Conservation (phyloP, 2,329 filamentous ascomycete species). For the Penicillium polonicum region DNA sequence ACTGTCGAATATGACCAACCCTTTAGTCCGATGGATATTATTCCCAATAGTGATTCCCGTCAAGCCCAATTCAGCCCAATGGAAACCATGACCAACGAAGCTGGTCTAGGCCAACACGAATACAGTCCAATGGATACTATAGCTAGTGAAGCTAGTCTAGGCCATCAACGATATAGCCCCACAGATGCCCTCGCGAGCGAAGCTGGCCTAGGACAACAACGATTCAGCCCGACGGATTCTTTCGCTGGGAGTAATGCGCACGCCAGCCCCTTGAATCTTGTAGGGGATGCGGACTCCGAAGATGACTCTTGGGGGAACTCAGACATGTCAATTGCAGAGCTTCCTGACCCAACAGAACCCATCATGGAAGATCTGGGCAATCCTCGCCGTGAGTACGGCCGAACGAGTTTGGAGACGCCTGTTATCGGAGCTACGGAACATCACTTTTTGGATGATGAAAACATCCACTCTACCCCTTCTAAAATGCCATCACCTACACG, state of each 20-base stretch:
- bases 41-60: constrained; percentile 28
- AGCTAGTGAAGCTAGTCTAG: constrained; percentile 7
- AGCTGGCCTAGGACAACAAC: constrained; percentile 13
- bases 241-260: constrained; percentile 20
- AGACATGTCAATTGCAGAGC: constrained; percentile 23
- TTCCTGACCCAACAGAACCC: constrained; percentile 20
- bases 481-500: constrained; percentile 36
- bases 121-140: constrained; percentile 14
- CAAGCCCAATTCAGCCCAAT: constrained; percentile 16
- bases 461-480: constrained; percentile 36
- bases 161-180: background rate
- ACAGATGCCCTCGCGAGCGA: background rate
- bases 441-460: constrained; percentile 27
- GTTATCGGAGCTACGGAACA: constrained; percentile 31
- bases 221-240: constrained; percentile 16
- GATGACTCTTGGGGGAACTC: constrained; percentile 26
- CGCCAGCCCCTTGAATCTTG: constrained; percentile 20
- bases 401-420: constrained; percentile 32
- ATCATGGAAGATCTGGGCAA: constrained; percentile 10
- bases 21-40: constrained; percentile 28
- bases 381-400: constrained; percentile 20
- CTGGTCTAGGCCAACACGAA: constrained; percentile 14
- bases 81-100: constrained; percentile 6
- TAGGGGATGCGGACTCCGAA: constrained; percentile 15
- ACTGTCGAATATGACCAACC: constrained; percentile 8